Percentiles rank a stretch among this genome's conserved stretches.
Conservation (phyloP, 805 yeast species). For the Lipomyces chichibuensis region DNA sequence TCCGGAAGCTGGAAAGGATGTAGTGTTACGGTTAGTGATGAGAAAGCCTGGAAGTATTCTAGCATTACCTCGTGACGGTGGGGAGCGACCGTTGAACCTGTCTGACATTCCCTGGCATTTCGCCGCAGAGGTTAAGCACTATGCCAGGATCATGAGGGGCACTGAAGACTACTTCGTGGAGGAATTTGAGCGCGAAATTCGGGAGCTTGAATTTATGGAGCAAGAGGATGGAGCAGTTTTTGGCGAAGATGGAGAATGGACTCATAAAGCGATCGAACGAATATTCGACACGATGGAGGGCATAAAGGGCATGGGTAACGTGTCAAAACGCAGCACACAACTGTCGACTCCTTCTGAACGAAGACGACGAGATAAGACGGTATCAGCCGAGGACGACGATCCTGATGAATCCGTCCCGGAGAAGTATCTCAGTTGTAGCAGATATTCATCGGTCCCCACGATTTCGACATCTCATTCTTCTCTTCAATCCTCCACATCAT, state of each 20-base stretch:
- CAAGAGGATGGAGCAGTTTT: constrained; percentile 63
- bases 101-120: constrained; percentile 62
- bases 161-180: constrained; percentile 56
- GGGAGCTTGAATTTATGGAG: constrained; percentile 53
- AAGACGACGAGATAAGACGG: neutral
- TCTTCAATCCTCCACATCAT: constrained; percentile 1
- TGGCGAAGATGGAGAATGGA: constrained; percentile 61
- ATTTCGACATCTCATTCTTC: constrained; percentile 9
- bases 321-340: constrained; percentile 7
- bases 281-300: constrained; percentile 54
- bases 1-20: constrained; percentile 61
- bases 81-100: constrained; percentile 20
- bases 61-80: constrained; percentile 55
- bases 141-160: constrained; percentile 72
- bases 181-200: constrained; percentile 64
- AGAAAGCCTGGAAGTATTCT: constrained; percentile 51
- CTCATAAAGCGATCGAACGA: constrained; percentile 57
- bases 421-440: constrained; percentile 5
- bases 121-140: constrained; percentile 50
- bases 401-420: constrained; percentile 9
- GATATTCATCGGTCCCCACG: constrained; percentile 8
- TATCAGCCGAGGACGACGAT: neutral
- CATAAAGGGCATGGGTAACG: constrained; percentile 44
- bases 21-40: constrained; percentile 67
- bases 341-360: neutral